Percentiles rank a stretch among this genome's conserved stretches.
Evolutionary conservation across 2,329 filamentous ascomycete species (phyloP).

Genomic region (Metarhizium brunneum): DNA sequence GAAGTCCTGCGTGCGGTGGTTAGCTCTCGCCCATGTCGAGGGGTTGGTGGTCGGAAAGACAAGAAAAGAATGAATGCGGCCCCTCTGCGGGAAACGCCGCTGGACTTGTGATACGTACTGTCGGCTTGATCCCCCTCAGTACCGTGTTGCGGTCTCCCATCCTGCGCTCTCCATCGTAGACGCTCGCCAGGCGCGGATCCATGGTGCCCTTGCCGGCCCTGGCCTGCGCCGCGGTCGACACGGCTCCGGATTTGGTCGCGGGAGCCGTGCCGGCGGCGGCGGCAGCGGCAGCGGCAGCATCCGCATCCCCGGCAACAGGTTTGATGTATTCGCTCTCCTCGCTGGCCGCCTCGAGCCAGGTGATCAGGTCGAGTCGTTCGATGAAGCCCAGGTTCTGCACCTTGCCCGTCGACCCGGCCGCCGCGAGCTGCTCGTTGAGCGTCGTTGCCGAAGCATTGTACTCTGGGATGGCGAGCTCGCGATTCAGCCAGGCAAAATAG

Average conservation of each 20-base stretch:
- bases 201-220: constrained; percentile 56
- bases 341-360: constrained; percentile 83
- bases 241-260: constrained; percentile 26
- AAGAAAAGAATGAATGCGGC: too few relatives aligned
- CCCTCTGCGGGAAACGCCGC: neutral
- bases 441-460: constrained; percentile 79
- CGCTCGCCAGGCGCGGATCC: constrained; percentile 75
- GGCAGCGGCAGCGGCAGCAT: constrained; percentile 28
- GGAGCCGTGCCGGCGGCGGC: constrained; percentile 9
- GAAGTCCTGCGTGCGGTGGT: constrained; percentile 61
- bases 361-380: constrained; percentile 82
- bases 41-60: neutral
- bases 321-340: constrained; percentile 92
- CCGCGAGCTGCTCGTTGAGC: constrained; percentile 68
- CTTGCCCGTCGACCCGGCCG: constrained; percentile 49
- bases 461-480: constrained; percentile 79
- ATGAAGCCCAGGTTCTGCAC: constrained; percentile 88
- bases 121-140: constrained; percentile 78
- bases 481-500: constrained; percentile 93
- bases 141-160: constrained; percentile 90
- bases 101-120: constrained; percentile 43
- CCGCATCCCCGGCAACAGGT: constrained; percentile 58
- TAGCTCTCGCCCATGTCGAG: neutral
- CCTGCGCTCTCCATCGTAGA: constrained; percentile 83
- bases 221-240: constrained; percentile 33